Evolutionary conservation across 2,329 filamentous ascomycete genomes (phyloP), one percentile per base, ranked within the genome.

Genomic region (Cladosporium sp.): DNA sequence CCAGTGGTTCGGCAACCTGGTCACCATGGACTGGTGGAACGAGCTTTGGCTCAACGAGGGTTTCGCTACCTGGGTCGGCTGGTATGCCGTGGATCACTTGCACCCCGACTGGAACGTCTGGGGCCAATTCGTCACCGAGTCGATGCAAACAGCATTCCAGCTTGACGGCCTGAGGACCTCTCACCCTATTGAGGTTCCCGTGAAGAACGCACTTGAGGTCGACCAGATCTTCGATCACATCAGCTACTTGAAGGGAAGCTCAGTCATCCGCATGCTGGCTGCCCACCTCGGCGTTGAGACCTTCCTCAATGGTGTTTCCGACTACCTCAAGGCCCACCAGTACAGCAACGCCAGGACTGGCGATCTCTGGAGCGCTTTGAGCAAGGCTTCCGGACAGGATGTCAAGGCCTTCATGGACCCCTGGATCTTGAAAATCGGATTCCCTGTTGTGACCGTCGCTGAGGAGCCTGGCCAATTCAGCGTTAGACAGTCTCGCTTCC

Each of bases 221-320:
- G 96, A 98, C 78, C 95, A 99, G 78, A 96, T 98, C 70, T 99
- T 99, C 75, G 95, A 99, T 77, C 87, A 90, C 76, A 98, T 99
- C 79, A 96, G 91, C 79, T 99, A 98, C 76, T 84, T 96, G 68
- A 98, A 99, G 82, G 95, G 95, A 39, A 96, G 92, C 81, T 97
- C 94, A 2, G 91, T 95, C 66, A 95, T 99, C 75, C 91, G 95
- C 75, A 99, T 99, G 95, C 81, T 99, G 72, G 94, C 92, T 71
- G 89, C 90, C 73, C 91, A 98, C 77, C 87, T 99, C 21, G 93
- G 93, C 16, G 89, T 91, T 61, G 88, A 97, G 73, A 91, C 87
- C 1, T 99, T 99, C 84, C 83, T 99, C 61, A 89, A 91, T 75
- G 95, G 95, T 71, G 93, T 99, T 58, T 89, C 91, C 21, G 88